These are phyloP conservation scores for Penicillium corylophilum DNA, from an alignment of 2,329 filamentous ascomycete genomes.

Conservation along the genomic window DNA sequence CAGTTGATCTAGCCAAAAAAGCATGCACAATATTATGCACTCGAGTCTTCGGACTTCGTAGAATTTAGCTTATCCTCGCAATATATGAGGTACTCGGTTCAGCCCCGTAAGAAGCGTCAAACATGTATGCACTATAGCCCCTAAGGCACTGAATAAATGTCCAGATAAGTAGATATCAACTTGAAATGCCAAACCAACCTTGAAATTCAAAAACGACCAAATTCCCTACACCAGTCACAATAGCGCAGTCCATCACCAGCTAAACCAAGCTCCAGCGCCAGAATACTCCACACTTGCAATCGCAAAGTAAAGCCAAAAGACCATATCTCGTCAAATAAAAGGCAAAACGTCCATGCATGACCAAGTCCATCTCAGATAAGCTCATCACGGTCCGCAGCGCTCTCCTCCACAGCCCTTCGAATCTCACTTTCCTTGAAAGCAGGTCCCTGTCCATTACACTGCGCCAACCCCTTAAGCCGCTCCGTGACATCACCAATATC, in stretches of 20 bases:
- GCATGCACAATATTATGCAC: neutral
- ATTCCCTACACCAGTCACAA: neutral
- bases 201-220: neutral
- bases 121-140: neutral
- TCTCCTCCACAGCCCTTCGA: constrained; percentile 71
- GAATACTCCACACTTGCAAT: constrained; percentile 5
- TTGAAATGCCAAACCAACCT: neutral
- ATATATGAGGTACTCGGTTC: neutral
- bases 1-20: neutral
- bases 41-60: neutral
- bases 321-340: constrained; percentile 7
- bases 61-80: neutral
- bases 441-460: constrained; percentile 83
- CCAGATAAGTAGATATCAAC: neutral
- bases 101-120: neutral
- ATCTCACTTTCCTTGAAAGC: constrained; percentile 81
- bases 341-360: neutral
- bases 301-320: neutral
- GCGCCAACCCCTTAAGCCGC: constrained; percentile 68
- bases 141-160: neutral
- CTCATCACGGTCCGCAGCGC: constrained; percentile 76
- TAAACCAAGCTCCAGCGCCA: constrained; percentile 8
- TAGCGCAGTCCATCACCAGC: neutral
- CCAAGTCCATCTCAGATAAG: constrained; percentile 54
- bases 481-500: constrained; percentile 81